Evolutionary conservation across 192 early-diverging fungal genomes (phyloP), one percentile per base, ranked within the genome.

Genomic region (Coemansia sp.): DNA sequence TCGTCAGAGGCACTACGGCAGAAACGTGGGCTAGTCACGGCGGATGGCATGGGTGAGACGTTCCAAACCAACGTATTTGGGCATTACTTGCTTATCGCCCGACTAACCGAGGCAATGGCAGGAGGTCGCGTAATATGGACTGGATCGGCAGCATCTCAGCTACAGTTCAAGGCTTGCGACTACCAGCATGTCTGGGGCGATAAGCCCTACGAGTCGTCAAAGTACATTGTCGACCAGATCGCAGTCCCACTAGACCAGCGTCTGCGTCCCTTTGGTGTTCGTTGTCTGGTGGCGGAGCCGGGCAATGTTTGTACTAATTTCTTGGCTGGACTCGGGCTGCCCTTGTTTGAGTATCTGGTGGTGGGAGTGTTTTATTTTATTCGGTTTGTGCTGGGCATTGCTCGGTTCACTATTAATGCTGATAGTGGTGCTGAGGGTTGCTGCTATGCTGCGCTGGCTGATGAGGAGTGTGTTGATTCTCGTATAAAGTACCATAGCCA

Each of bases 41-140:
- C 3, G 2, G 81, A 86, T 27, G 81, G 81, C 5, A 34, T 86
- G 44, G 85, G 85, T 0, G 61, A 69, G 75, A 70, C 69, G 20
- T 86, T 86, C 73, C 71, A 76, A 39, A 86, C 85, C 16, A 86
- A 86, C 50, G 75, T 81, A 29, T 83, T 83, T 66, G 85, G 85
- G 3, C 85, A 86, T 60, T 86, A 83, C 46, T 58, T 86, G 49
- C 71, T 86, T 24, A 70, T 84, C 13, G 60, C 68, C 40, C 61
- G 64, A 24, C 76, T 74, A n/a, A 9, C 38, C 15, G 24, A 18
- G 3, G 50, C 43, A 7, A 62, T 62, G 61, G 3, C 38, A 10
- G 61, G 39, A 1, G 64, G 65, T 27, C 73, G 85, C 9, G 69
- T 86, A 0, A 57, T 86, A 12, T 86, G 85, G 85, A 86, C 85